Conservation (phyloP, 1,284 basidiomycete species). For the Cryptococcus depauperatus region DNA sequence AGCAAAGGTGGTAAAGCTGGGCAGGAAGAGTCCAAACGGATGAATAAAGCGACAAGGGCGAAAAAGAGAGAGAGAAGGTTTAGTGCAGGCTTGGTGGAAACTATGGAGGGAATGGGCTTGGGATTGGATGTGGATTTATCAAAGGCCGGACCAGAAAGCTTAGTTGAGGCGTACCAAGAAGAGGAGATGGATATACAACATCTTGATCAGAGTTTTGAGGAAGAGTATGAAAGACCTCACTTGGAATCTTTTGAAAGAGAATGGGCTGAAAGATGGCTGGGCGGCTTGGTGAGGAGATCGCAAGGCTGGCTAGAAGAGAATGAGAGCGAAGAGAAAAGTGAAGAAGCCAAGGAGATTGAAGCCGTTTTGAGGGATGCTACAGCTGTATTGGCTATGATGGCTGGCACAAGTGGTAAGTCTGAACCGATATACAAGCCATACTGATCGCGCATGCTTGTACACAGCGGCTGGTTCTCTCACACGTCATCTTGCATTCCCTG, state of each 20-base stretch:
- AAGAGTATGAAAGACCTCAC: slow-evolving; percentile 18
- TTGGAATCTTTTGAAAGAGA: slow-evolving; percentile 43
- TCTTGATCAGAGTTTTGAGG: slow-evolving; percentile 10
- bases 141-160: neutral
- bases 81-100: slow-evolving; percentile 19
- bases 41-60: slow-evolving; percentile 5
- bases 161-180: neutral
- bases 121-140: slow-evolving; percentile 12
- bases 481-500: slow-evolving; percentile 38
- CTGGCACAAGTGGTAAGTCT: slow-evolving; percentile 54
- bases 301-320: slow-evolving; percentile 36
- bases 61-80: slow-evolving; percentile 20
- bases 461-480: slow-evolving; percentile 38
- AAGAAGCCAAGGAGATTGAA: slow-evolving; percentile 31
- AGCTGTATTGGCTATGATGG: slow-evolving; percentile 56
- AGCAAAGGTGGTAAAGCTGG: neutral
- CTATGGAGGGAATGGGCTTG: slow-evolving; percentile 29
- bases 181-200: slow-evolving; percentile 6
- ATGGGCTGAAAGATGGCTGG: slow-evolving; percentile 45
- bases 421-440: slow-evolving; percentile 21
- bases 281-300: slow-evolving; percentile 36
- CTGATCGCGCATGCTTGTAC: neutral
- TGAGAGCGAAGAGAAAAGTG: slow-evolving; percentile 11
- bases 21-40: neutral
- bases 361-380: slow-evolving; percentile 56